Percentiles rank a stretch among this genome's conserved stretches.
Evolutionary conservation across 805 yeast genomes (phyloP).

Genomic region (Yarrowia sp.): DNA sequence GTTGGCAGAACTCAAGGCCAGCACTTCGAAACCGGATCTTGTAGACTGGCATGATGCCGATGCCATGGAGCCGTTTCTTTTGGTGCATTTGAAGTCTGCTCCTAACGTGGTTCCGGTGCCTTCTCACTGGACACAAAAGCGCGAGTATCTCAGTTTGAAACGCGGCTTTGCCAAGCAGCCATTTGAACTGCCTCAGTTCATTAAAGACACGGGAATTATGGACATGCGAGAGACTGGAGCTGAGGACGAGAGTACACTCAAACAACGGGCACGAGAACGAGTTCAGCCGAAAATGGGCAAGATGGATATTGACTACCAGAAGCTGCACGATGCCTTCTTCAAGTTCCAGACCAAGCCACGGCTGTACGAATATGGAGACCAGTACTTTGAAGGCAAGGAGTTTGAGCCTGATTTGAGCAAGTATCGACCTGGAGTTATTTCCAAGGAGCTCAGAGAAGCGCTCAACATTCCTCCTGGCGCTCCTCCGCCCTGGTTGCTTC

Average conservation of each 20-base stretch:
- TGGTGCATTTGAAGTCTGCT: constrained; percentile 59
- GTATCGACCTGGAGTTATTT: constrained; percentile 64
- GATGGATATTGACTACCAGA: constrained; percentile 80
- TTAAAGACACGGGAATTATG: constrained; percentile 76
- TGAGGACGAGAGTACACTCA: constrained; percentile 51
- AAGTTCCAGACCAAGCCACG: constrained; percentile 72
- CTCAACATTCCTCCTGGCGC: constrained; percentile 58
- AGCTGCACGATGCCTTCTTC: constrained; percentile 81
- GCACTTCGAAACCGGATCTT: constrained; percentile 59
- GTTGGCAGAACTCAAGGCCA: constrained; percentile 62
- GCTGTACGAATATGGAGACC: constrained; percentile 68
- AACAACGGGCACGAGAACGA: constrained; percentile 72
- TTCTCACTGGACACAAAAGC: constrained; percentile 73
- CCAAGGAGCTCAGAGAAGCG: constrained; percentile 61
- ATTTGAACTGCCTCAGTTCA: constrained; percentile 73
- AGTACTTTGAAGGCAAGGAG: constrained; percentile 76
- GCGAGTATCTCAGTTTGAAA: constrained; percentile 66
- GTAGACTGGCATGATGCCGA: constrained; percentile 88
- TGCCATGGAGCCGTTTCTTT: constrained; percentile 69
- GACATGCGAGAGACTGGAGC: constrained; percentile 70
- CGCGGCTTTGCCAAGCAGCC: constrained; percentile 66
- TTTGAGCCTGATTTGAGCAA: constrained; percentile 45
- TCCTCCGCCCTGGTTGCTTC: constrained; percentile 76
- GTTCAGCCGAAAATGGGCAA: constrained; percentile 88
- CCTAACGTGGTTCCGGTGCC: constrained; percentile 77